These are phyloP conservation scores for Aspergillus candidus DNA, from an alignment of 2,329 filamentous ascomycete species.

Conservation along the genomic window DNA sequence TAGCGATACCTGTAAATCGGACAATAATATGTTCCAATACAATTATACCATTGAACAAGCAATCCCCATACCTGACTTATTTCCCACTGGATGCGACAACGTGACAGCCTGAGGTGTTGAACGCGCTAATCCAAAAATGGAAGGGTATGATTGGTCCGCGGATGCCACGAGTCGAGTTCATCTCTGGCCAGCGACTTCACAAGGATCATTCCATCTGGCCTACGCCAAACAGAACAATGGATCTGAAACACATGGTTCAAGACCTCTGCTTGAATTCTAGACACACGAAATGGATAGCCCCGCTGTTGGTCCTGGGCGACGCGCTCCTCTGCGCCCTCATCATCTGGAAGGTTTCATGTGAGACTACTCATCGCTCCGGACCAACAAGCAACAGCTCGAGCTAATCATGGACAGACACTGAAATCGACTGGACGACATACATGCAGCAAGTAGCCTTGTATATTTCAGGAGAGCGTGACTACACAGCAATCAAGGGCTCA, in stretches of 20 bases:
- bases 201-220: not conserved
- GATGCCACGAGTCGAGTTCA: slow-evolving; percentile 3
- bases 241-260: slow-evolving; percentile 24
- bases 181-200: not conserved
- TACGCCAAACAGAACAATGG: slow-evolving; percentile 22
- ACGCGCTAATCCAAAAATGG: slow-evolving; percentile 17
- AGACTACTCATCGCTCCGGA: slow-evolving; percentile 28
- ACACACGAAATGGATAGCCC: slow-evolving; percentile 58
- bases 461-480: slow-evolving; percentile 79
- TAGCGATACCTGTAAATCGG: too few relatives aligned
- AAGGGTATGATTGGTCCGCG: slow-evolving; percentile 12
- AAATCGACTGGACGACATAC: slow-evolving; percentile 96
- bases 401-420: slow-evolving; percentile 62
- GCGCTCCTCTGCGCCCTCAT: slow-evolving; percentile 65
- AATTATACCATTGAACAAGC: not conserved
- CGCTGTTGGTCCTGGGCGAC: slow-evolving; percentile 64
- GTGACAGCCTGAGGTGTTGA: too few relatives aligned
- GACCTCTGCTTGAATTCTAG: slow-evolving; percentile 48
- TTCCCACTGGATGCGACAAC: too few relatives aligned
- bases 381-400: slow-evolving; percentile 12
- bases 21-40: not conserved
- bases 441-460: slow-evolving; percentile 88
- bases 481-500: slow-evolving; percentile 74
- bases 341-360: slow-evolving; percentile 79
- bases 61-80: too few relatives aligned